Evolutionary conservation across 352 stramenopile species (phyloP), one percentile per base, ranked within the genome.

Genomic region (Phytophthora rubi): DNA sequence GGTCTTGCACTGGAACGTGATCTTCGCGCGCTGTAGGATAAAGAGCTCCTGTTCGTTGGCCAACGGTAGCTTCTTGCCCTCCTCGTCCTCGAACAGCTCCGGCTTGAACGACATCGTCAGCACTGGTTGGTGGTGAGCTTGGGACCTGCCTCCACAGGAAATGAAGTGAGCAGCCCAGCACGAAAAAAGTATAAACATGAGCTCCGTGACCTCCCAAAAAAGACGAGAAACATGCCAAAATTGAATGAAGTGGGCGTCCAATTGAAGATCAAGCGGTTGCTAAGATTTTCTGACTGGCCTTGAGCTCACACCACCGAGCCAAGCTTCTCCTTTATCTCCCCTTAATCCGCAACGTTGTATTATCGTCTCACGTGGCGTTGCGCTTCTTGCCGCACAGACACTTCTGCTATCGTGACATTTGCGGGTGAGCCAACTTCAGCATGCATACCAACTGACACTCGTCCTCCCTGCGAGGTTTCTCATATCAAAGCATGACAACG

Each of bases 31-130:
- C 61, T 95, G 82, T 21, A 95, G 79, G 65, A 95, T 92, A 65
- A 95, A 95, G 4, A 95, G 65, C 77, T 95, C 87, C 64, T 91
- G 82, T n/a, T 90, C 82, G 35, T 88, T 81, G 9, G 87, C 87
- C 48, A 95, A 69, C n/a, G 87, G 87, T 59, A 95, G 74, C 67
- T 89, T 68, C 59, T 91, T 90, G 28, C 83, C 84, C 2, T 70
- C 53, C 9, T 93, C 83, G 51, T 91, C 82, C 28, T 76, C 77
- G 68, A 95, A 95, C 61, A 95, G 72, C 66, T 89, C 65, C 18
- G 80, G 65, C 62, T 82, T 84, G 72, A 94, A 94, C 28, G 86
- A 92, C 86, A 93, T 93, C 45, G 16, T 66, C 16, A 13, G 49
- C 4, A 7, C 48, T 13, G 6, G 16, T 30, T 30, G 26, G 3